A percentile compares a stretch with the other conserved stretches of the same genome.
Evolutionary conservation across 345 rosid species (phyloP).

Genomic region (Syzygium oleosum): DNA sequence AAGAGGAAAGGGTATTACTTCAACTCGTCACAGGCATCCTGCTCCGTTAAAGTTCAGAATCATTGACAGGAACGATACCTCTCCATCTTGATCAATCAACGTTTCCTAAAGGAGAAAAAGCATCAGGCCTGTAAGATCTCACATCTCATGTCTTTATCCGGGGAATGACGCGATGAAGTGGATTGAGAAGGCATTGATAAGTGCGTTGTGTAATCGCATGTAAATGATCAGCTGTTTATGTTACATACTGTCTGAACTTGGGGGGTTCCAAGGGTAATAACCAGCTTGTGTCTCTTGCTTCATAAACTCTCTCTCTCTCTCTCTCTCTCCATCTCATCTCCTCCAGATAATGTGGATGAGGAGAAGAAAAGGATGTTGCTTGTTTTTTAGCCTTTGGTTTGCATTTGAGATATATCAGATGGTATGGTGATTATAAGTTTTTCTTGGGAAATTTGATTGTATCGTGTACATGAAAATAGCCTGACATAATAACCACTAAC

Average conservation of each 20-base stretch:
- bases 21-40: background rate
- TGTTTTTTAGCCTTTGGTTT: background rate
- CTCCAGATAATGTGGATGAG: background rate
- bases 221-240: background rate
- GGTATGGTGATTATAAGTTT: background rate
- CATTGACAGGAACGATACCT: slow-evolving; percentile 44
- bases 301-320: background rate
- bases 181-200: background rate
- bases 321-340: background rate
- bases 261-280: background rate
- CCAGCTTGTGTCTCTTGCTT: background rate
- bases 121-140: background rate
- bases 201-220: background rate
- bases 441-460: background rate
- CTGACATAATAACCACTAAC: background rate
- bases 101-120: background rate
- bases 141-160: background rate
- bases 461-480: background rate
- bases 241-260: background rate
- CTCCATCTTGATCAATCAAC: slow-evolving; percentile 2
- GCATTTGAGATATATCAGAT: background rate
- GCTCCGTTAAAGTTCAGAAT: slow-evolving; percentile 18
- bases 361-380: background rate
- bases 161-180: background rate
- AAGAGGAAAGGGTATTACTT: background rate